A percentile compares a stretch with the other conserved stretches of the same genome.
Evolutionary conservation across 768 basidiomycete genomes (phyloP).

Genomic region (Trametes cingulata): DNA sequence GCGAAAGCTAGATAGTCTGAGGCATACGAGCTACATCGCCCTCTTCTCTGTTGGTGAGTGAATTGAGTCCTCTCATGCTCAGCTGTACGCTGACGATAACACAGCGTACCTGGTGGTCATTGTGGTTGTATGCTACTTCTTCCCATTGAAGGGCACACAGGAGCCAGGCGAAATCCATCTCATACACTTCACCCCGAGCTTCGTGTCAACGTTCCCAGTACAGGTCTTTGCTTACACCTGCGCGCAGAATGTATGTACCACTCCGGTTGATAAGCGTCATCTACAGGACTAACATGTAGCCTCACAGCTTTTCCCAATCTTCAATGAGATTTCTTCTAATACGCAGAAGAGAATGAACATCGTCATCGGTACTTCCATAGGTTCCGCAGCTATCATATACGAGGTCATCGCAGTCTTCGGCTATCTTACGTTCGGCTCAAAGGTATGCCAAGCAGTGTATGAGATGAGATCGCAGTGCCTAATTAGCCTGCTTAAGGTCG

Average conservation of each 20-base stretch:
- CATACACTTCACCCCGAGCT: conserved; percentile 73
- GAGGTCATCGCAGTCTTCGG: conserved; percentile 88
- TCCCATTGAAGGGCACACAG: conserved; percentile 65
- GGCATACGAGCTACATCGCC: conserved; percentile 90
- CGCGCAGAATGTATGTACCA: conserved; percentile 76
- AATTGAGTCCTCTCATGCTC: not conserved
- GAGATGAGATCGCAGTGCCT: no score
- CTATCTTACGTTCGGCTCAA: conserved; percentile 91
- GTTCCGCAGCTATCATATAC: conserved; percentile 79
- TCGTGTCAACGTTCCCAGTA: conserved; percentile 87
- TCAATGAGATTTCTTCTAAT: conserved; percentile 85
- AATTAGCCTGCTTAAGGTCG: conserved; percentile 51
- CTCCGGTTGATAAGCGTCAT: not conserved
- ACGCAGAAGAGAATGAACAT: conserved; percentile 82
- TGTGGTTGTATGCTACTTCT: conserved; percentile 79
- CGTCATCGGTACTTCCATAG: conserved; percentile 87
- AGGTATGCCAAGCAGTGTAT: conserved; percentile 43
- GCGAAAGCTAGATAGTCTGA: conserved; percentile 77
- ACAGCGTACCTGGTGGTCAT: conserved; percentile 77
- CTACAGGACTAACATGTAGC: not conserved
- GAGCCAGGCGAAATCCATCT: conserved; percentile 66
- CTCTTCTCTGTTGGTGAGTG: conserved; percentile 84
- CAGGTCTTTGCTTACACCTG: conserved; percentile 94
- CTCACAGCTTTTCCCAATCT: conserved; percentile 84
- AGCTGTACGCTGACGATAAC: conserved; percentile 7